Conservation (phyloP, 441 rosid genomes). For the Adansonia grandidieri region DNA sequence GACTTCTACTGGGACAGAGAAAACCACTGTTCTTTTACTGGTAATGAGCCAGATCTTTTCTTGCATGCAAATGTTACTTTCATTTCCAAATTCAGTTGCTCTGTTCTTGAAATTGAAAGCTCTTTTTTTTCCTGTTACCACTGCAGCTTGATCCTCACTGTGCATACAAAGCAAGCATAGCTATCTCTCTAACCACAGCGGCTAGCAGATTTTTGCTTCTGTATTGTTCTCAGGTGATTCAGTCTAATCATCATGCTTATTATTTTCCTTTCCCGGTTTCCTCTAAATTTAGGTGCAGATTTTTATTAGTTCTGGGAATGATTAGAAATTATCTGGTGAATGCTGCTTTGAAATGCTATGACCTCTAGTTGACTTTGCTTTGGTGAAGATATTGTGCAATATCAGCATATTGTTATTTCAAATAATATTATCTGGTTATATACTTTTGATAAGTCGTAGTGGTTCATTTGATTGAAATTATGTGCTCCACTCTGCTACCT, state of each 20-base stretch:
- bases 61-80: conserved; percentile 19
- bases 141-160: conserved; percentile 98
- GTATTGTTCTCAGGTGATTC: conserved; percentile 73
- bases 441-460: background rate
- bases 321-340: conserved; percentile 5
- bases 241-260: conserved; percentile 20
- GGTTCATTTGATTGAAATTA: background rate
- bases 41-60: conserved; percentile 42
- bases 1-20: conserved; percentile 70
- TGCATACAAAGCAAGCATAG: conserved; percentile 65
- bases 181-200: conserved; percentile 71
- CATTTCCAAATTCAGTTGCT: conserved; percentile 14
- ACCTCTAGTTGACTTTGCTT: background rate
- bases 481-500: conserved; percentile 37
- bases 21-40: conserved; percentile 74
- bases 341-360: conserved; percentile 11
- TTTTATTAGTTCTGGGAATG: conserved; percentile 8
- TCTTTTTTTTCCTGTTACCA: conserved; percentile 25
- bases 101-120: conserved; percentile 22
- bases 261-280: background rate
- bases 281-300: conserved; percentile 5
- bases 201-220: conserved; percentile 82
- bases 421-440: background rate
- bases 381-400: conserved; percentile 10
- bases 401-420: background rate